Conservation (phyloP, 768 basidiomycete genomes). For the Tremella mesenterica region DNA sequence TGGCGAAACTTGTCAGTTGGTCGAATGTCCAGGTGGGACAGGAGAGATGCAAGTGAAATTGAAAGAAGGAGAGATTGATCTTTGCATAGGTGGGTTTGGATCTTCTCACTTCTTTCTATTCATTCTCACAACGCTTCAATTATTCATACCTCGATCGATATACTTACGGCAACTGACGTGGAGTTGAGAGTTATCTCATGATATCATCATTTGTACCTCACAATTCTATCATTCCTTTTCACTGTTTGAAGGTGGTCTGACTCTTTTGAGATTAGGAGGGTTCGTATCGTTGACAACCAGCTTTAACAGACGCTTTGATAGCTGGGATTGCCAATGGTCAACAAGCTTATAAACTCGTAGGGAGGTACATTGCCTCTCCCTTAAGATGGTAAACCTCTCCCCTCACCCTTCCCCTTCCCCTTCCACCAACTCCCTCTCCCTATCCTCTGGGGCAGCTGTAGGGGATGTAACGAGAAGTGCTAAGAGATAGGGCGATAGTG, state of each 20-base stretch:
- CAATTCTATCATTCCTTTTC: too few relatives aligned
- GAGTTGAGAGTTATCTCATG: too few relatives aligned
- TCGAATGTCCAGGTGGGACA: slow-evolving; percentile 65
- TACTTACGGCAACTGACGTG: too few relatives aligned
- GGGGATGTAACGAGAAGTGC: background rate
- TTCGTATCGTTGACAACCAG: slow-evolving; percentile 60
- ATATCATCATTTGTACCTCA: too few relatives aligned
- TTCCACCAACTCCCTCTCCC: background rate
- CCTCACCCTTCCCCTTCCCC: background rate
- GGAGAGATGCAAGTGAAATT: slow-evolving; percentile 46
- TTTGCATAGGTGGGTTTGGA: slow-evolving; percentile 34
- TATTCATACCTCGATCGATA: slow-evolving; percentile 44
- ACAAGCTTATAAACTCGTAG: slow-evolving; percentile 77
- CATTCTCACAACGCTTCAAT: background rate
- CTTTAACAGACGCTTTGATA: slow-evolving; percentile 77
- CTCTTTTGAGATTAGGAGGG: too few relatives aligned
- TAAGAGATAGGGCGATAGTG: slow-evolving; percentile 68
- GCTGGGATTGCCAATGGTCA: slow-evolving; percentile 88
- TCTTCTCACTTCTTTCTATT: background rate
- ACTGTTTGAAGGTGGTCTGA: too few relatives aligned
- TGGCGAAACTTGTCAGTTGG: slow-evolving; percentile 65
- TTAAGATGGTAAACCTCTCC: slow-evolving; percentile 61
- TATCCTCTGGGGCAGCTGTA: background rate
- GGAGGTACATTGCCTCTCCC: slow-evolving; percentile 81
- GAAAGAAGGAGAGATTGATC: slow-evolving; percentile 40